Percentiles rank a stretch among this genome's conserved stretches.
Evolutionary conservation across 2,329 filamentous ascomycete species (phyloP).

Genomic region (Alternaria dauci): DNA sequence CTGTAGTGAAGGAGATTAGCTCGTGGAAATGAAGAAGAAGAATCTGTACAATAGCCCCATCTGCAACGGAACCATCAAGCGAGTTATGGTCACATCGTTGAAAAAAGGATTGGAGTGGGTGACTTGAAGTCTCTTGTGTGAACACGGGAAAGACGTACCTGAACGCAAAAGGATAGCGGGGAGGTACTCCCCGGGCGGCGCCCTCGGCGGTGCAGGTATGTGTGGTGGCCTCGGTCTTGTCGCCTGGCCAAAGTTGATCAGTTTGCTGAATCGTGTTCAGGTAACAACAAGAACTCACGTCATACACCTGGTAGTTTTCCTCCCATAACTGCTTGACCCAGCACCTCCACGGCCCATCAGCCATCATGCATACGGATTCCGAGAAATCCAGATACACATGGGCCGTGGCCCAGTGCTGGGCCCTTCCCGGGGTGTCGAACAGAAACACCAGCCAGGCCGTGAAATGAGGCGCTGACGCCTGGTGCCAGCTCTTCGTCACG

Average conservation of each 20-base stretch:
- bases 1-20: constrained; percentile 8
- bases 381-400: constrained; percentile 21
- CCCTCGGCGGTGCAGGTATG: neutral
- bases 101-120: neutral
- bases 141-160: neutral
- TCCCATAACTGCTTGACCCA: neutral
- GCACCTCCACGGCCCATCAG: neutral
- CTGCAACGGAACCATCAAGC: neutral
- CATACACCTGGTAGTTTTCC: no score
- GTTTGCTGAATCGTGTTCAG: constrained; percentile 3
- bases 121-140: neutral
- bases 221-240: neutral
- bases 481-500: constrained; percentile 18
- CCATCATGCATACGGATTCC: constrained; percentile 4
- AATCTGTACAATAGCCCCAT: neutral
- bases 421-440: neutral
- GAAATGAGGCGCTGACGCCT: constrained; percentile 5
- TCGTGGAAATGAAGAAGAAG: neutral
- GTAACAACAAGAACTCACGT: neutral
- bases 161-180: neutral
- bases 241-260: constrained; percentile 5
- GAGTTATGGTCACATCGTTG: neutral
- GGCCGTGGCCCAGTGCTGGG: neutral
- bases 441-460: constrained; percentile 13
- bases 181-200: neutral